Evolutionary conservation across 495 filamentous ascomycete genomes (phyloP).

Genomic region (Penicillium arizonense): DNA sequence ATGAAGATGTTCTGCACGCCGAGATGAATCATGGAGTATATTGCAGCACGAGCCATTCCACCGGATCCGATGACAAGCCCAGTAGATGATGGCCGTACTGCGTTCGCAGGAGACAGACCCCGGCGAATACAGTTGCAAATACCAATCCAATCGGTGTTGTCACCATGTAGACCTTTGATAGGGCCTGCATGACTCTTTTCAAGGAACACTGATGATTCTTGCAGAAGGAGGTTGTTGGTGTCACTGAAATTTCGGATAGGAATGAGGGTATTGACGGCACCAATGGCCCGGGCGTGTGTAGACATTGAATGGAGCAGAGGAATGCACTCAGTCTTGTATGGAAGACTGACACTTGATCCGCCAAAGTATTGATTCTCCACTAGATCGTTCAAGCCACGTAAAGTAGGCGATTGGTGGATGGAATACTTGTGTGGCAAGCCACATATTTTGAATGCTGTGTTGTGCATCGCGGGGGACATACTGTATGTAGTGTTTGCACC

Average conservation of each 20-base stretch:
- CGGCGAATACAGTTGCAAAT: constrained; percentile 66
- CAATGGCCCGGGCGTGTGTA: constrained; percentile 72
- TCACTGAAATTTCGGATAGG: constrained; percentile 61
- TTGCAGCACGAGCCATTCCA: constrained; percentile 76
- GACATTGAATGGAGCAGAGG: constrained; percentile 66
- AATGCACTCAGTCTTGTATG: constrained; percentile 74
- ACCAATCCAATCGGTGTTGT: constrained; percentile 85
- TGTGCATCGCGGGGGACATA: constrained; percentile 60
- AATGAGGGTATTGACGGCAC: constrained; percentile 74
- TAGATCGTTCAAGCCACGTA: constrained; percentile 64
- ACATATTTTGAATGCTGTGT: constrained; percentile 65
- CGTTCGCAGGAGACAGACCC: constrained; percentile 75
- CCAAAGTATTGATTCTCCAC: constrained; percentile 66
- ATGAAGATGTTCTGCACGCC: constrained; percentile 75
- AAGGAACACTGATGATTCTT: constrained; percentile 46
- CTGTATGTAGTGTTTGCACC: constrained; percentile 45
- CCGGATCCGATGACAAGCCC: constrained; percentile 75
- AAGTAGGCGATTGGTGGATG: constrained; percentile 60
- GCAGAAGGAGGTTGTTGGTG: constrained; percentile 35
- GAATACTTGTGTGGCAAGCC: constrained; percentile 73
- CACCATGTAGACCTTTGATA: constrained; percentile 66
- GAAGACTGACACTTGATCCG: constrained; percentile 69
- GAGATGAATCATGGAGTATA: constrained; percentile 74
- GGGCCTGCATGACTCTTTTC: constrained; percentile 62
- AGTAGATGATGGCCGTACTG: constrained; percentile 64